phyloP scores from a whole-genome alignment of 495 filamentous ascomycete species.

The Beverwykella pulmonaria region DNA sequence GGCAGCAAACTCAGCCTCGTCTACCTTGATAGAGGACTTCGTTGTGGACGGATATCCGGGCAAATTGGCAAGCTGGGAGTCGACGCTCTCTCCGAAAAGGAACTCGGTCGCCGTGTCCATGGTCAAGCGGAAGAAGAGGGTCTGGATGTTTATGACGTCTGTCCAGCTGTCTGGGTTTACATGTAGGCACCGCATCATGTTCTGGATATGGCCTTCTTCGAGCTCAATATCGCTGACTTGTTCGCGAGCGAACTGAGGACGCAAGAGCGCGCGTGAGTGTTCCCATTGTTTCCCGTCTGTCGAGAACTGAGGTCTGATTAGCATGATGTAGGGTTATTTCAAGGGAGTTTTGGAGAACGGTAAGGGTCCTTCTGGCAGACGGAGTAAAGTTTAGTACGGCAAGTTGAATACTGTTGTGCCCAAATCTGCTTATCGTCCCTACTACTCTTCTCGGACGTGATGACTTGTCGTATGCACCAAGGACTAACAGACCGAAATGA shows the following conservation, averaged over 20 bases:
- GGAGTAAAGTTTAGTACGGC: no score
- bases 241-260: conserved; percentile 82
- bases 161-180: conserved; percentile 42
- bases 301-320: conserved; percentile 54
- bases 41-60: conserved; percentile 16
- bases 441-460: no score
- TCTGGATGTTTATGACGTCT: conserved; percentile 65
- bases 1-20: conserved; percentile 35
- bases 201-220: conserved; percentile 71
- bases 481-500: not conserved
- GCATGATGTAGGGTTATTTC: no score
- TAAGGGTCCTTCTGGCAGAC: no score
- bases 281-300: conserved; percentile 79
- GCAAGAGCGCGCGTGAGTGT: conserved; percentile 70
- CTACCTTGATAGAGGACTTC: not conserved
- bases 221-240: conserved; percentile 77
- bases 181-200: conserved; percentile 35
- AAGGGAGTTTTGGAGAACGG: no score
- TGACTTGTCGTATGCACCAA: no score
- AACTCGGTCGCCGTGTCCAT: conserved; percentile 85
- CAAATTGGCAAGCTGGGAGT: conserved; percentile 53
- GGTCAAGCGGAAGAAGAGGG: conserved; percentile 78
- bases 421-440: no score
- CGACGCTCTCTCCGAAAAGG: conserved; percentile 74
- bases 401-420: no score